phyloP scores from a whole-genome alignment of 2,329 filamentous ascomycete genomes.

The Fusarium algeriense region DNA sequence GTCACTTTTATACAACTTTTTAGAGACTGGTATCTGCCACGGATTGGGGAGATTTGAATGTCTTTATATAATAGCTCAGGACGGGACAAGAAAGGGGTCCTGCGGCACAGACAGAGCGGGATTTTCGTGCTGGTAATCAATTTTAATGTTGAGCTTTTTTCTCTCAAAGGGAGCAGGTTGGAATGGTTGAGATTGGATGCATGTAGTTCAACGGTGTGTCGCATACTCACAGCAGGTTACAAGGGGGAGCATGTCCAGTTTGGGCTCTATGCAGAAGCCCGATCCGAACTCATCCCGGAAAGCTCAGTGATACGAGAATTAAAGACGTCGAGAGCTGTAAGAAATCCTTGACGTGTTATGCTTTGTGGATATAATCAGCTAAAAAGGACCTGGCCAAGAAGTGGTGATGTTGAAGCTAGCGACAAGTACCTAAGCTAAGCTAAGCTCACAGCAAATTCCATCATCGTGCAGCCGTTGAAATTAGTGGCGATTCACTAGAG shows the following conservation, averaged over 20 bases:
- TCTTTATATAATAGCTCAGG: slow-evolving; percentile 23
- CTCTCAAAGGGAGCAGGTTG: slow-evolving; percentile 19
- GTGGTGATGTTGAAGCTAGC: background rate
- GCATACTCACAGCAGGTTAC: slow-evolving; percentile 30
- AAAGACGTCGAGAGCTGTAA: background rate
- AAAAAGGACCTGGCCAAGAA: background rate
- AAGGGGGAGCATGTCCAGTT: slow-evolving; percentile 29
- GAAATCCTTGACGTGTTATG: slow-evolving; percentile 2
- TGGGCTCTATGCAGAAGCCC: slow-evolving; percentile 31
- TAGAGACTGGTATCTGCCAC: slow-evolving; percentile 30
- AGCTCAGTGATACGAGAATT: slow-evolving; percentile 8
- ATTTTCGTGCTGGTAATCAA: slow-evolving; percentile 1
- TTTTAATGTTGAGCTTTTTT: background rate
- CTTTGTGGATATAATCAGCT: slow-evolving; percentile 6
- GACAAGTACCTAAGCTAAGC: background rate
- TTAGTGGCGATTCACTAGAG: slow-evolving; percentile 39
- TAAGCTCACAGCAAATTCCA: slow-evolving; percentile 29
- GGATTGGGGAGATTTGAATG: slow-evolving; percentile 35
- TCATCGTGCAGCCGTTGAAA: slow-evolving; percentile 44
- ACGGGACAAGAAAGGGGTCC: slow-evolving; percentile 9
- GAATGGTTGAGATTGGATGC: slow-evolving; percentile 40
- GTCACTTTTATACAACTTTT: slow-evolving; percentile 16
- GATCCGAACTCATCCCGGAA: slow-evolving; percentile 17
- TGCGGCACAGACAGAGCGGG: background rate
- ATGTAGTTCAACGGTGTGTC: slow-evolving; percentile 14